Percentiles rank a stretch among this genome's conserved stretches.
Evolutionary conservation across 345 rosid species (phyloP).

Genomic region (Heritiera littoralis): DNA sequence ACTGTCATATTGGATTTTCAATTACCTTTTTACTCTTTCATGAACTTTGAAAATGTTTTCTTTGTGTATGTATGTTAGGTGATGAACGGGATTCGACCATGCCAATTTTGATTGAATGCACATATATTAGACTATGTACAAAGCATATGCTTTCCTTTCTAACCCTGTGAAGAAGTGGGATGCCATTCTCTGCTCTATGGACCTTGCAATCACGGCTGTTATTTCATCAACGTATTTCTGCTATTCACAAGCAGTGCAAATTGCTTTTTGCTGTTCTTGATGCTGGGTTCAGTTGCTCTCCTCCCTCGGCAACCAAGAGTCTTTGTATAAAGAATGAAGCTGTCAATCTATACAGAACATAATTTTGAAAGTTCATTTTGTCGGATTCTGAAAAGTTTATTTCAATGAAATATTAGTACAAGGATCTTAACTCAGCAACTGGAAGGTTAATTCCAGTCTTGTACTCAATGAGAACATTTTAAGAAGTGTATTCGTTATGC

Average conservation of each 20-base stretch:
- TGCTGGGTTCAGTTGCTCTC: not conserved
- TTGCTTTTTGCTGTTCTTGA: not conserved
- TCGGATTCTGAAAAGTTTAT: not conserved
- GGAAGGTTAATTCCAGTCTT: not conserved
- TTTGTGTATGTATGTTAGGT: not conserved
- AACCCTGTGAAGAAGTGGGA: not conserved
- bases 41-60: not conserved
- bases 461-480: not conserved
- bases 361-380: not conserved
- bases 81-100: not conserved
- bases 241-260: not conserved
- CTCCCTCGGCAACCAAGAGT: not conserved
- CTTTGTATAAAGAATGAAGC: not conserved
- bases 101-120: conserved; percentile 5
- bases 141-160: not conserved
- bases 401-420: not conserved
- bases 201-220: not conserved
- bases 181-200: not conserved
- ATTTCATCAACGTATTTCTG: not conserved
- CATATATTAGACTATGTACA: not conserved
- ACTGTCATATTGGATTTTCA: not conserved
- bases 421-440: not conserved
- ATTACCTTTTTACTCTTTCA: not conserved
- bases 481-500: not conserved
- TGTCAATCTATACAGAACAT: not conserved